Percentiles rank a stretch among this genome's conserved stretches.
phyloP scores from a whole-genome alignment of 2,329 filamentous ascomycete genomes.

The Alternaria brassicae region DNA sequence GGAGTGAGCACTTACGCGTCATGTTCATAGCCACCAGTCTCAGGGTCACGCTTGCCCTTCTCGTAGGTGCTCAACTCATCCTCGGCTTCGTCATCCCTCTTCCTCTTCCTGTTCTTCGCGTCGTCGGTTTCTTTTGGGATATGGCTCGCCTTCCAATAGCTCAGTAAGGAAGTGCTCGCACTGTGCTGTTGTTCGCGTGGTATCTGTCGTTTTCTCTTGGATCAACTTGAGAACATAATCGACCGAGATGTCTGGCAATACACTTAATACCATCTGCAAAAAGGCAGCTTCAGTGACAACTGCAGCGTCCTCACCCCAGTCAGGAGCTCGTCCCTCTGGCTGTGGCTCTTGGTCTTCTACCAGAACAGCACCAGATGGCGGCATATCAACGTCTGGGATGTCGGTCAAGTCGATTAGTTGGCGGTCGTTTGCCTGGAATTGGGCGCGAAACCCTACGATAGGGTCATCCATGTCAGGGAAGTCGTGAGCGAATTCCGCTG shows the following conservation, averaged over 20 bases:
- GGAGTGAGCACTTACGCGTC: slow-evolving; percentile 39
- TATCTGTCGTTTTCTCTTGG: slow-evolving; percentile 29
- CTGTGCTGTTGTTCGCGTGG: slow-evolving; percentile 27
- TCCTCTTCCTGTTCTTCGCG: slow-evolving; percentile 41
- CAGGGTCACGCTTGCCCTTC: slow-evolving; percentile 21
- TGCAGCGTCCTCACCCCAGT: neutral
- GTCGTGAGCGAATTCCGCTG: slow-evolving; percentile 5
- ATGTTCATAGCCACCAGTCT: slow-evolving; percentile 22
- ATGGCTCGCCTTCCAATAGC: slow-evolving; percentile 41
- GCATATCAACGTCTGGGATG: slow-evolving; percentile 33
- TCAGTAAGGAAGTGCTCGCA: slow-evolving; percentile 39
- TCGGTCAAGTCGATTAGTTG: slow-evolving; percentile 32
- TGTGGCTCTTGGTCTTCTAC: neutral
- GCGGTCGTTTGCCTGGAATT: slow-evolving; percentile 1
- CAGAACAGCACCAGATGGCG: slow-evolving; percentile 16
- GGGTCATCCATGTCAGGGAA: slow-evolving; percentile 11
- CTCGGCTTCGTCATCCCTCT: slow-evolving; percentile 34
- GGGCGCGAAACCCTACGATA: neutral
- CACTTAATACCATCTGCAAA: slow-evolving; percentile 42
- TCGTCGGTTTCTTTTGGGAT: slow-evolving; percentile 46
- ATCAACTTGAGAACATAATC: slow-evolving; percentile 42
- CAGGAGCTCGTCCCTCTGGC: neutral
- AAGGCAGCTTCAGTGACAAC: slow-evolving; percentile 35
- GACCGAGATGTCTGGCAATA: slow-evolving; percentile 45
- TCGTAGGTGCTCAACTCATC: slow-evolving; percentile 34